Evolutionary conservation across 257 asterid genomes (phyloP), one percentile per base, ranked within the genome.

Genomic region (Fraxinus cuspidata): DNA sequence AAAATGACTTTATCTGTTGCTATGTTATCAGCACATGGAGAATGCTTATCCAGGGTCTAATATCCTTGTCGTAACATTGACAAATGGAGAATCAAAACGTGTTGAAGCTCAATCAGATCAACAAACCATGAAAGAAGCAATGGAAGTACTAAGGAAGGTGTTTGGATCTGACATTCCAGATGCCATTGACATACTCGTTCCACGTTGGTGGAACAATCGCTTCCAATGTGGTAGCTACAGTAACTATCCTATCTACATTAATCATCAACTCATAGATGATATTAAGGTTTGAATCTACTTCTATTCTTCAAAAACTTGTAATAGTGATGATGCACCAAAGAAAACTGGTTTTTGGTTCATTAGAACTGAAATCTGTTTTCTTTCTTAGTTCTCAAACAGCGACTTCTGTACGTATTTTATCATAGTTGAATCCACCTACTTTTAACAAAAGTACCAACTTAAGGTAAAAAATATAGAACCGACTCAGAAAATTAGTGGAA

Each of bases 201-300:
- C 99, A 0, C 97, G 95, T 21, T 94, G 99, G 99, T 94, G 97
- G 99, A 94, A 88, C 44, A 92, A 92, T 72, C 90, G 96, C 21
- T 90, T 94, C 86, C 99, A 92, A 79, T 87, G 94, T n/a, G 97
- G 99, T 7, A 94, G 99, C 87, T 94, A 94, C 79, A 92, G 92
- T 53, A 94, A 94, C 77, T 94, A 89, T 82, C 99, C 99, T 0
- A 90, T 94, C 44, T 81, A 87, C 71, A 81, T 74, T 18, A 85
- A 94, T 78, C 92, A 82, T 79, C 88, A 85, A 74, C 94, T 89
- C 13, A 79, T 92, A 38, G 85, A 87, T 56, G 91, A 88, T 51
- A 86, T 94, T 40, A 88, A 91, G 99, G 99, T 93, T 77, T 42
- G 75, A 67, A 58, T 21, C 82, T 29, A 32, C 64, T 34, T 65